phyloP scores from a whole-genome alignment of 805 yeast species.

The Diddensiella santjacobensis region DNA sequence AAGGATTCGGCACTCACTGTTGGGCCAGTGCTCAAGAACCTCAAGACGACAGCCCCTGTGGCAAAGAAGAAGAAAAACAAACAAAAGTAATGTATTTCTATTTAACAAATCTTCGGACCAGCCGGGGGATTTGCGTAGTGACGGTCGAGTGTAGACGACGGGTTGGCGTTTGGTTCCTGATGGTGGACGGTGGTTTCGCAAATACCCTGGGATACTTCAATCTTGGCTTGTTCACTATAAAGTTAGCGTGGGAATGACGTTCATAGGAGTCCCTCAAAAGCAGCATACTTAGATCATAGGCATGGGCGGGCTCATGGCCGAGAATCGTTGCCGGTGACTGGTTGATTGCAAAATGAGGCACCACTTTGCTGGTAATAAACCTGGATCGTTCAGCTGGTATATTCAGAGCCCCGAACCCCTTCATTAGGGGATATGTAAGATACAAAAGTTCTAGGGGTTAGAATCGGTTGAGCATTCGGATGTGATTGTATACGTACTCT shows the following conservation, averaged over 20 bases:
- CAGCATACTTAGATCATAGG: too few relatives aligned
- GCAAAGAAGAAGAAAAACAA: background rate
- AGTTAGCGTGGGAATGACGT: too few relatives aligned
- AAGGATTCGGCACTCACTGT: background rate
- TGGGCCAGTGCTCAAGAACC: constrained; percentile 5
- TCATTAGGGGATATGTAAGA: background rate
- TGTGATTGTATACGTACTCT: background rate
- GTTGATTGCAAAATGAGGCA: background rate
- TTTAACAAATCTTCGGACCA: too few relatives aligned
- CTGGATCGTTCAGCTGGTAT: too few relatives aligned
- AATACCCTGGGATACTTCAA: constrained; percentile 3
- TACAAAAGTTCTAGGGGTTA: background rate
- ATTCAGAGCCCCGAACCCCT: background rate
- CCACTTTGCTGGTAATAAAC: too few relatives aligned
- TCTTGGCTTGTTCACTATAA: background rate
- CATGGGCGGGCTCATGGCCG: too few relatives aligned
- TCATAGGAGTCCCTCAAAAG: too few relatives aligned
- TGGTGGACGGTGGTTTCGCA: background rate
- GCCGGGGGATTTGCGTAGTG: too few relatives aligned
- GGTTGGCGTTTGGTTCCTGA: too few relatives aligned
- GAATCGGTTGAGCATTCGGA: background rate
- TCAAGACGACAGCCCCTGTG: constrained; percentile 5
- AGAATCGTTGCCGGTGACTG: background rate
- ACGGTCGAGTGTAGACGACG: too few relatives aligned
- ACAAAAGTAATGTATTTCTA: background rate